phyloP scores from a whole-genome alignment of 257 asterid species.

The Solanum corneliomulleri region DNA sequence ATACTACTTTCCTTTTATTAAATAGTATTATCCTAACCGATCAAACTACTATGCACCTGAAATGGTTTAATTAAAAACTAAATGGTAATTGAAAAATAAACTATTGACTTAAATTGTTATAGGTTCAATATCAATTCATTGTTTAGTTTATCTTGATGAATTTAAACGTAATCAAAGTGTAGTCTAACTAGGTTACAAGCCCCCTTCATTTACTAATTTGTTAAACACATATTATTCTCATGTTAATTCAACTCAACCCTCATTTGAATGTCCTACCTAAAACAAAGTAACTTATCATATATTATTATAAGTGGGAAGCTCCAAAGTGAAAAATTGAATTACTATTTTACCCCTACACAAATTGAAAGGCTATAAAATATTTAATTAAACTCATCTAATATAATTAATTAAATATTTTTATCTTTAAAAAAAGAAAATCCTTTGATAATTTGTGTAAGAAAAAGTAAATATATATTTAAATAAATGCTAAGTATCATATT shows the following conservation, averaged over 20 bases:
- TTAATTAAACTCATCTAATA: no score
- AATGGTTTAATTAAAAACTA: not conserved
- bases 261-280: not conserved
- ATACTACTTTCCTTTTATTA: not conserved
- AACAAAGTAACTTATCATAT: no score
- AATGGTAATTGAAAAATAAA: not conserved
- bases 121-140: not conserved
- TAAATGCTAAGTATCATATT: no score
- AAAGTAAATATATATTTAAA: no score
- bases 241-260: not conserved
- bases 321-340: no score
- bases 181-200: not conserved
- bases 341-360: no score
- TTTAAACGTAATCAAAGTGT: not conserved
- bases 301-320: no score
- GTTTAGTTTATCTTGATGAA: not conserved
- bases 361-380: no score
- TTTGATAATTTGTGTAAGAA: no score
- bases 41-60: not conserved
- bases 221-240: not conserved
- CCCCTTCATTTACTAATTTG: not conserved
- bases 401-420: no score
- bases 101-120: not conserved
- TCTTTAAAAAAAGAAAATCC: no score
- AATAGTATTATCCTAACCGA: not conserved